Evolutionary conservation across 108 stramenopile genomes (phyloP).

Genomic region (Cyclostephanos tholiformis): DNA sequence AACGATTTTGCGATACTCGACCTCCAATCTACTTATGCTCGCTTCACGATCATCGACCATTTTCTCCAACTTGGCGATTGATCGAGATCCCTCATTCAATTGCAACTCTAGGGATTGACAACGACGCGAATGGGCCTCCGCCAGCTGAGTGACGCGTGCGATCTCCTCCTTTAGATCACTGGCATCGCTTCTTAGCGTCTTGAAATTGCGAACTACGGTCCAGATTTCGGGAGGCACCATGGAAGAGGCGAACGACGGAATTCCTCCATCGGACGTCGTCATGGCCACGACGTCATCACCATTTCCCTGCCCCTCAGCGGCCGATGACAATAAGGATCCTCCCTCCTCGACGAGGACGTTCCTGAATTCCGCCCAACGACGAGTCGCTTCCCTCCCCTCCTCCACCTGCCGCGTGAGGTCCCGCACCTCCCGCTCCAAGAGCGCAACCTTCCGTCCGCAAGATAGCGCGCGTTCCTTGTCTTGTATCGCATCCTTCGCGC

Average conservation of each 20-base stretch:
- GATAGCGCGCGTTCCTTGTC: slow-evolving; percentile 54
- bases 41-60: slow-evolving; percentile 28
- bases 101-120: slow-evolving; percentile 40
- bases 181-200: slow-evolving; percentile 40
- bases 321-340: slow-evolving; percentile 1
- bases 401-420: slow-evolving; percentile 33
- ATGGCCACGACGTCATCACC: slow-evolving; percentile 4
- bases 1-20: slow-evolving; percentile 46
- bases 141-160: slow-evolving; percentile 19
- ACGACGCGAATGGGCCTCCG: slow-evolving; percentile 39
- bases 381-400: slow-evolving; percentile 39
- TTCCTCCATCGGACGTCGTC: not conserved
- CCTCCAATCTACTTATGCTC: slow-evolving; percentile 34
- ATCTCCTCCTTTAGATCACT: slow-evolving; percentile 35
- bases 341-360: slow-evolving; percentile 45
- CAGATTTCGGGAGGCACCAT: slow-evolving; percentile 63
- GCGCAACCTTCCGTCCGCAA: slow-evolving; percentile 39
- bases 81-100: slow-evolving; percentile 33
- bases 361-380: slow-evolving; percentile 60
- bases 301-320: not conserved
- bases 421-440: slow-evolving; percentile 57
- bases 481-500: slow-evolving; percentile 48
- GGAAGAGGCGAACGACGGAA: not conserved
- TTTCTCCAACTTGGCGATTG: slow-evolving; percentile 46
- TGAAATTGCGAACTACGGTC: slow-evolving; percentile 53